phyloP scores from a whole-genome alignment of 345 rosid genomes.

The Eucalyptus caleyi region DNA sequence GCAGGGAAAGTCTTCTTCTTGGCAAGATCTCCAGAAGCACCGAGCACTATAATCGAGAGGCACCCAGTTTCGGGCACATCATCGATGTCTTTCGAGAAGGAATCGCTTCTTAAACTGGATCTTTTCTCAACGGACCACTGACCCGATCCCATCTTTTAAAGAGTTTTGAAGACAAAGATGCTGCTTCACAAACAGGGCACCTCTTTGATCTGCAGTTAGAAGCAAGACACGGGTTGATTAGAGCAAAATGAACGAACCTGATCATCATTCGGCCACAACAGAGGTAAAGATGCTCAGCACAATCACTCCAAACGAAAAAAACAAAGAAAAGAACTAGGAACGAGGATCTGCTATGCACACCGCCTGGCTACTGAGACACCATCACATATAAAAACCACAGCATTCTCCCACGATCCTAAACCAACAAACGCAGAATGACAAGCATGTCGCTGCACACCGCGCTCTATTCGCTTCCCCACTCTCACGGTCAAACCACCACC shows the following conservation, averaged over 20 bases:
- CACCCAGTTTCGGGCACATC: constrained; percentile 58
- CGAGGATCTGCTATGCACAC: not conserved
- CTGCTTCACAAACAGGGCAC: not conserved
- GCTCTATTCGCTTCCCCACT: not conserved
- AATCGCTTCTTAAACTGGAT: constrained; percentile 34
- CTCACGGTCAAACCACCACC: not conserved
- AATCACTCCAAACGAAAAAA: not conserved
- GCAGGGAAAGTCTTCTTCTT: constrained; percentile 98
- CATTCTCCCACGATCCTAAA: rapidly evolving
- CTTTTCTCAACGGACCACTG: constrained; percentile 51
- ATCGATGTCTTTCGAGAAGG: constrained; percentile 26
- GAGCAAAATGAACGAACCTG: not conserved
- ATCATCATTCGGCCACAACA: not conserved
- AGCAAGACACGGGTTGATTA: not conserved
- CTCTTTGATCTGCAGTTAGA: not conserved
- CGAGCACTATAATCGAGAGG: constrained; percentile 78
- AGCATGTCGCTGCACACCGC: not conserved
- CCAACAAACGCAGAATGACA: not conserved
- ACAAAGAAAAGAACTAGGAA: not conserved
- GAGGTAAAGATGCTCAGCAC: not conserved
- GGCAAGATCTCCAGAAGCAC: constrained; percentile 98
- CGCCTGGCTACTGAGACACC: rapidly evolving
- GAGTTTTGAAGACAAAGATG: not conserved
- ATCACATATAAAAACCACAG: not conserved
- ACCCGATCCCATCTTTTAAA: not conserved